Base-by-base conservation (phyloP, 2,329 filamentous ascomycete genomes). In the Diplodia mutila region DNA sequence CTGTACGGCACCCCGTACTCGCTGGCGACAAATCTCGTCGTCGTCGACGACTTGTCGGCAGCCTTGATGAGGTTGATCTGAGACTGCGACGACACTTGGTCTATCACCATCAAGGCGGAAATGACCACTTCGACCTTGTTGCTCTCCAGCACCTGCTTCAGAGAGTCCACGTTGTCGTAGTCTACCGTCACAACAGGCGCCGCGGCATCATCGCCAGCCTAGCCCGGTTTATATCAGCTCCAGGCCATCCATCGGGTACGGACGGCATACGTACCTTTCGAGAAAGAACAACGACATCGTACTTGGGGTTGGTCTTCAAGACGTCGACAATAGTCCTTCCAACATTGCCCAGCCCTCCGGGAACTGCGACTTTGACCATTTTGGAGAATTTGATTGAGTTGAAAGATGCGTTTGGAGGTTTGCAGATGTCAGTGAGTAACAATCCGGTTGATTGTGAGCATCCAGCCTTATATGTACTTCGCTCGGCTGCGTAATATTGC, bases 251-350 rank as follows among this genome's bases (percentile, higher is more conserved):
- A 61, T 21, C 39, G 37, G 16, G 9, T 0, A 23, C n/a, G 3
- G 7, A 39, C 21, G 23, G 18, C 8, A 25, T 7, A 61, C 72
- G 64, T 70, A 79, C 82, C 70, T 79, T 79, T 46, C 83, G 78
- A 27, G 79, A 75, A 4, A 85, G 70, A 4, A 84, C 75, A 53
- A 81, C 73, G 12, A 84, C 75, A 12, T 81, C 68, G 65, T 81
- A 76, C 51, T 79, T 77, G 53, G 66, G 75, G 21, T 69, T 73
- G 27, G 71, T 75, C 9, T 70, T 70, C 18, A 85, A 69, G 25
- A 75, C 79, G 21, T 85, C 82, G 23, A 85, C 80, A 34, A 86
- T 76, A 1, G 82, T 79, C 21, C 77, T 78, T 14, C 83, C 83
- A 1, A 85, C 73, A n/a, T 75, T 75, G 27, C 83, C 82, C 0